Evolutionary conservation across 345 rosid species (phyloP), one percentile per base, ranked within the genome.

Genomic region (Aethionema arabicum): DNA sequence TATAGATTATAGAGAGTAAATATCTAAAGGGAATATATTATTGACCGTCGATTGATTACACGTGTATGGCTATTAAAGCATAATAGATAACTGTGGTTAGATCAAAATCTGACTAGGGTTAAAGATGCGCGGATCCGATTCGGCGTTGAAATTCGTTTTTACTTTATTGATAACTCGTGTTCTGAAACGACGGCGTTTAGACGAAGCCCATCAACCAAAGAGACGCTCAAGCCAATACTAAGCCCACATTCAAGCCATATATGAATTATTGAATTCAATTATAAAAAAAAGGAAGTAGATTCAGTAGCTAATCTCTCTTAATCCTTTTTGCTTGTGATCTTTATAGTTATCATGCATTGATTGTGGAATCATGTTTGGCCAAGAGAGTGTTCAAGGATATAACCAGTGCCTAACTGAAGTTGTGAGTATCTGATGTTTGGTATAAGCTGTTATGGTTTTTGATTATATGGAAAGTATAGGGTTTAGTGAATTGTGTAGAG

Each of bases 381-480:
- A 73, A 76, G 83, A 85, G 44, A 79, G 54, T 41, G 97, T 84
- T 67, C 99, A 93, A 65, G 72, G 83, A 54, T 97, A 93, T 68
- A 90, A 78, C 36, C 99, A 87, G 57, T 93, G 97, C 74, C 78
- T 92, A 32, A 80, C 90, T 3, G 98, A 91, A 62, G 90, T 95
- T 76, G 98, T 88, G 67, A 5, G 84, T 70, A n/a, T n/a, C n/a
- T n/a, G n/a, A n/a, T n/a, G n/a, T n/a, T n/a, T n/a, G n/a, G n/a
- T n/a, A n/a, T n/a, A n/a, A n/a, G n/a, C n/a, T n/a, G n/a, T n/a
- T n/a, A n/a, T n/a, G n/a, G n/a, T n/a, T n/a, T n/a, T n/a, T n/a
- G n/a, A n/a, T n/a, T n/a, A n/a, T n/a, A n/a, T n/a, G n/a, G n/a
- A n/a, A n/a, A n/a, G n/a, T n/a, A n/a, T n/a, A n/a, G n/a, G n/a